Percentiles rank a stretch among this genome's conserved stretches.
These are phyloP conservation scores for Metschnikowia matae DNA, from an alignment of 805 yeast genomes.

Conservation along the genomic window DNA sequence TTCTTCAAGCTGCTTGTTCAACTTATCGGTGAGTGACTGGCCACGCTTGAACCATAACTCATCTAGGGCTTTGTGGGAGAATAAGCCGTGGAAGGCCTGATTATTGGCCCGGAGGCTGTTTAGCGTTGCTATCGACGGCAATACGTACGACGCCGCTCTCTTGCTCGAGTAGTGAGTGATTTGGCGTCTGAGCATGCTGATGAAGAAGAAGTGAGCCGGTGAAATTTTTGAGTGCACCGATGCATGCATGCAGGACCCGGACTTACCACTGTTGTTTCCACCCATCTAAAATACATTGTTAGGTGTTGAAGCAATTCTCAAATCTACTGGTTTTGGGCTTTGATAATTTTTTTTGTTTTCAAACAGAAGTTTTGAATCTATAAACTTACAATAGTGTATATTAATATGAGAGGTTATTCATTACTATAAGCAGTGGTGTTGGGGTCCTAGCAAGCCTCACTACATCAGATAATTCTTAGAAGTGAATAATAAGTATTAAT, in stretches of 20 bases:
- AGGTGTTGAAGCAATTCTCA: no score
- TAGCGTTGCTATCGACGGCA: constrained; percentile 31
- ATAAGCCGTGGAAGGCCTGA: constrained; percentile 47
- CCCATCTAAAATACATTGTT: background rate
- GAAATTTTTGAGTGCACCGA: constrained; percentile 1
- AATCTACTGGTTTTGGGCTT: no score
- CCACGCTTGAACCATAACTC: constrained; percentile 50
- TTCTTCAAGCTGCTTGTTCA: constrained; percentile 35
- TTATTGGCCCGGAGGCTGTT: constrained; percentile 25
- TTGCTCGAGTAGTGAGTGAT: background rate
- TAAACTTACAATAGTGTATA: no score
- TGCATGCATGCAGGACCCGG: background rate
- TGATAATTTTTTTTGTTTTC: no score
- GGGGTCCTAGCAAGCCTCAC: no score
- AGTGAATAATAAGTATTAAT: no score
- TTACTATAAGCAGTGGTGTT: no score
- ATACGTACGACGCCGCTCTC: constrained; percentile 28
- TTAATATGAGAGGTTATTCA: no score
- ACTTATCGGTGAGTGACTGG: constrained; percentile 31
- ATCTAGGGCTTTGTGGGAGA: constrained; percentile 43
- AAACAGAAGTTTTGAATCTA: no score
- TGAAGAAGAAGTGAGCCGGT: background rate
- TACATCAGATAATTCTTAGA: no score
- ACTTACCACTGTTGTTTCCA: background rate
- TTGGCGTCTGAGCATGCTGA: constrained; percentile 5